Base-by-base conservation (phyloP, 306 rosid genomes). In the Quercus gilva region DNA sequence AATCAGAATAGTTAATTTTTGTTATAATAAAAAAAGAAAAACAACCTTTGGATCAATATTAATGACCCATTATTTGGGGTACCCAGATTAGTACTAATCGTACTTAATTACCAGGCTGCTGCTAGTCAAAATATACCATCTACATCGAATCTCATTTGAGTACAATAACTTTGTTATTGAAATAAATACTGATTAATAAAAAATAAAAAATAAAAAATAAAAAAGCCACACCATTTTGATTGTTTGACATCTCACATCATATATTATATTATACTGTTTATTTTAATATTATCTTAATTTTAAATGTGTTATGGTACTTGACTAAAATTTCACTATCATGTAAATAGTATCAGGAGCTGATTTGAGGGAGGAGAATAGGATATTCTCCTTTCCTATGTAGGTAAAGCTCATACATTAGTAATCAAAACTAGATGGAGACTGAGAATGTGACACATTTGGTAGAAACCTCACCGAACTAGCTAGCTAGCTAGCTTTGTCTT, bases 401-500 rank as follows among this genome's bases (percentile, higher is more conserved):
- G 76, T 28, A 70, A 83, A 61, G 6, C 9, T 11, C 10, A 67
- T 61, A 10, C 31, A 76, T 19, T 72, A 45, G 12, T 56, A 60
- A 64, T 76, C 59, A 18, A 65, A 23, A 12, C 55, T 76, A 76
- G 79, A 73, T 58, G 55, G 61, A 51, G 82, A 76, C 63, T 78
- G 41, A 37, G 71, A 49, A 52, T 72, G 59, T 45, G 31, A 52
- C 76, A 52, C 25, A 17, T 25, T 51, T 37, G 49, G 41, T 69
- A 71, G 41, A 79, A 58, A 29, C 82, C 74, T 79, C 60, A 76
- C 63, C 72, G 84, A 79, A 68, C 78, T 61, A 56, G 60, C 75
- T 68, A 73, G 57, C 72, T 85, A 79, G 61, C 78, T 61, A 56
- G 60, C 75, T 68, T 56, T 76, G 69, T 77, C 83, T 72, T 84